A percentile compares a stretch with the other conserved stretches of the same genome.
Conservation (phyloP, 352 stramenopile species). For the Phytopythium cucurbitacearum region DNA sequence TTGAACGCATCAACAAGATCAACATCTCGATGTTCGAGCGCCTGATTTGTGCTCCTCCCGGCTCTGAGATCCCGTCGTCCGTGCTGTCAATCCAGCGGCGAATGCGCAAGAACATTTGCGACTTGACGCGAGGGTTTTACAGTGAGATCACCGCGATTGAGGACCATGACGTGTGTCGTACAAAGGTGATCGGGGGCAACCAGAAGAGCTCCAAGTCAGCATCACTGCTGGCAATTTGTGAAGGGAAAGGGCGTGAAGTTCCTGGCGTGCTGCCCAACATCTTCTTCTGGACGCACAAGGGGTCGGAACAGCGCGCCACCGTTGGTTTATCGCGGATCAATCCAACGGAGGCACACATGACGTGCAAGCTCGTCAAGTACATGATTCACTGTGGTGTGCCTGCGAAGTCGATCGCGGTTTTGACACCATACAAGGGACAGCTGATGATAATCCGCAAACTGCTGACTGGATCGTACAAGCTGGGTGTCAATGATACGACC, state of each 20-base stretch:
- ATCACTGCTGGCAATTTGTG: constrained; percentile 19
- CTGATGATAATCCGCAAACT: constrained; percentile 81
- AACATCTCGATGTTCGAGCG: constrained; percentile 89
- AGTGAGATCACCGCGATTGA: constrained; percentile 73
- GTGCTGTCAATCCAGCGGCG: constrained; percentile 84
- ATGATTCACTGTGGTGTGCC: constrained; percentile 72
- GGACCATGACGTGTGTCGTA: constrained; percentile 60
- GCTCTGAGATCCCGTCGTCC: constrained; percentile 63
- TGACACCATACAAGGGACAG: constrained; percentile 89
- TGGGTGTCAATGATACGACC: constrained; percentile 17
- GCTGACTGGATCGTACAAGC: constrained; percentile 39
- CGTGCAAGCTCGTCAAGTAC: constrained; percentile 70
- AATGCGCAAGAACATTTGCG: constrained; percentile 87
- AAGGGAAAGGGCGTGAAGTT: constrained; percentile 65
- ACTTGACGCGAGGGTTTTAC: constrained; percentile 84
- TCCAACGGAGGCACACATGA: constrained; percentile 69
- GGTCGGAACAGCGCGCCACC: constrained; percentile 45
- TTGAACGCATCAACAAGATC: constrained; percentile 81
- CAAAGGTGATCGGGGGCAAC: constrained; percentile 40
- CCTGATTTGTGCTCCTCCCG: constrained; percentile 65
- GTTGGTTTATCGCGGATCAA: constrained; percentile 82
- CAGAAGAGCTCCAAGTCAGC: not conserved
- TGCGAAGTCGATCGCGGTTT: constrained; percentile 67
- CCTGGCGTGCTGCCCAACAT: constrained; percentile 70
- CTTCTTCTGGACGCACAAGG: constrained; percentile 84